Percentiles rank a stretch among this genome's conserved stretches.
Conservation (phyloP, 371 early-diverging fungal species). For the Mortierella sp. region DNA sequence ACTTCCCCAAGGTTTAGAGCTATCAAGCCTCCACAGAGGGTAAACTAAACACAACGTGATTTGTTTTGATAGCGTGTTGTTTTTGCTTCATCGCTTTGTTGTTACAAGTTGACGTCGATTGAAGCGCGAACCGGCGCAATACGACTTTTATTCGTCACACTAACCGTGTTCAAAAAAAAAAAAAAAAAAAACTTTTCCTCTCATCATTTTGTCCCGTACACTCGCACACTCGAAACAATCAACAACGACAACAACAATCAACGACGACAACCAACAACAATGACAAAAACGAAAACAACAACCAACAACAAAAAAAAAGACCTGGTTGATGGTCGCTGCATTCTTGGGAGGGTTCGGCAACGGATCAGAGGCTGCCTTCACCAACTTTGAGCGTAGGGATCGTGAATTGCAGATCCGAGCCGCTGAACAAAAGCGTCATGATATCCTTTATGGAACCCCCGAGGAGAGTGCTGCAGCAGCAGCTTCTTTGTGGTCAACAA, state of each 20-base stretch:
- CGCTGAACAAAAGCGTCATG: conserved; percentile 39
- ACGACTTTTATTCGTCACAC: no score
- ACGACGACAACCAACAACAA: not conserved
- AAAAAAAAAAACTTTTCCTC: no score
- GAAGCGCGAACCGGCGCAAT: no score
- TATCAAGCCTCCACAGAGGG: conserved; percentile 49
- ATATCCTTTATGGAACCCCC: conserved; percentile 39
- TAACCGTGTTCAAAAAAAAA: no score
- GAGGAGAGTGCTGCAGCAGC: conserved; percentile 8
- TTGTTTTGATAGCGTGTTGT: no score
- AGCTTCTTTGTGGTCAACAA: not conserved
- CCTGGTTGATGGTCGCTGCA: conserved; percentile 50
- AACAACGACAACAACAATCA: not conserved
- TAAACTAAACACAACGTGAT: not conserved
- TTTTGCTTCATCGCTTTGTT: not conserved
- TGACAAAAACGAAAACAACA: conserved; percentile 1
- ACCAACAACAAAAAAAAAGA: not conserved
- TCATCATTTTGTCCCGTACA: no score
- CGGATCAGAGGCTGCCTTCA: conserved; percentile 50
- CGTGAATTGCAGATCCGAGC: conserved; percentile 48
- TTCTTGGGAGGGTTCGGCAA: conserved; percentile 53
- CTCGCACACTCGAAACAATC: no score
- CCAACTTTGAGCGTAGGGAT: conserved; percentile 54
- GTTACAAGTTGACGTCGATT: no score
- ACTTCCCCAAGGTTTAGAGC: conserved; percentile 39